phyloP scores from a whole-genome alignment of 1,139 yeast species.

The Debaryomyces sp. region DNA sequence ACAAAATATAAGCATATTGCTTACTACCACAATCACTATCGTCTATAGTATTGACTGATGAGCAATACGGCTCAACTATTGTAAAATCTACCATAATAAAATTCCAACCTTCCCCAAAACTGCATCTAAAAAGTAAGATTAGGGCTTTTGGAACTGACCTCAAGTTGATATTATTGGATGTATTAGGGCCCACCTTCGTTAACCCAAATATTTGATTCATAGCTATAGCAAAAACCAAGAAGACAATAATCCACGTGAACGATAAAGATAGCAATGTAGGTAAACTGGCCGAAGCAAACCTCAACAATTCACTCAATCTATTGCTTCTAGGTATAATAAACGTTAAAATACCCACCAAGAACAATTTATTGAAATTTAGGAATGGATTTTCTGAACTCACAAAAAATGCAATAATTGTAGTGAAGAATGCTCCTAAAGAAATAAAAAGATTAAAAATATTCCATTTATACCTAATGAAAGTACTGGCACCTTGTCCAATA shows the following conservation, averaged over 20 bases:
- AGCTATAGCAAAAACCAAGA: slow-evolving; percentile 88
- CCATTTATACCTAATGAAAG: slow-evolving; percentile 65
- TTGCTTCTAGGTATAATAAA: slow-evolving; percentile 79
- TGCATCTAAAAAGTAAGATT: slow-evolving; percentile 75
- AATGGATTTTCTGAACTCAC: slow-evolving; percentile 45
- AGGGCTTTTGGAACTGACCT: slow-evolving; percentile 85
- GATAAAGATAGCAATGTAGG: slow-evolving; percentile 71
- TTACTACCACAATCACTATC: slow-evolving; percentile 81
- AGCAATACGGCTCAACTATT: slow-evolving; percentile 68
- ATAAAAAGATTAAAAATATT: slow-evolving; percentile 56
- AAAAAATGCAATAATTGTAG: slow-evolving; percentile 51
- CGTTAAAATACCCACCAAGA: slow-evolving; percentile 63
- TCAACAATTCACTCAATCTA: slow-evolving; percentile 71
- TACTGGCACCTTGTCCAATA: slow-evolving; percentile 57
- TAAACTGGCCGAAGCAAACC: slow-evolving; percentile 82
- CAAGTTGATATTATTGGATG: slow-evolving; percentile 71
- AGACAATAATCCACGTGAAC: slow-evolving; percentile 84
- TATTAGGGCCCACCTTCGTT: slow-evolving; percentile 77
- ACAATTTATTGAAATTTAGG: slow-evolving; percentile 60
- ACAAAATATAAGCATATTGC: slow-evolving; percentile 72
- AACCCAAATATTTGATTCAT: slow-evolving; percentile 90
- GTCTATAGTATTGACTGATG: slow-evolving; percentile 36
- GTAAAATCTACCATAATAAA: slow-evolving; percentile 79
- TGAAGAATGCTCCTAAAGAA: slow-evolving; percentile 48
- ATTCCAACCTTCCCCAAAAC: slow-evolving; percentile 98